Conservation (phyloP, 2,329 filamentous ascomycete species). For the Amylocarpus encephaloides region DNA sequence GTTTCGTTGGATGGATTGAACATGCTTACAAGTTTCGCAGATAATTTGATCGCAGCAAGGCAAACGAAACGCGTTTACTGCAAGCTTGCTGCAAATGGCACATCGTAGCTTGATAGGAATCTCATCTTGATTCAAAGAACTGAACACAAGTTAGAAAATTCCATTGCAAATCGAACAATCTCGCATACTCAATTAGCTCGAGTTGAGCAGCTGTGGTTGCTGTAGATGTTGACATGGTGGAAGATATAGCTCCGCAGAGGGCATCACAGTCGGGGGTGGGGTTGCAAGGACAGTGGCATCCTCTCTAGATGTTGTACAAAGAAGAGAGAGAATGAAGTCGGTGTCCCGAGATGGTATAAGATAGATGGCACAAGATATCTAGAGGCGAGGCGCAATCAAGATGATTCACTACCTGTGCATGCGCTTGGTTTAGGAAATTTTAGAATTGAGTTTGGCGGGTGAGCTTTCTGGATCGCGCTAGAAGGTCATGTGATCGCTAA, state of each 20-base stretch:
- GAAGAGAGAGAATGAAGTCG: background rate
- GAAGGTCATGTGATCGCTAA: background rate
- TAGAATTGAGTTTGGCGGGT: background rate
- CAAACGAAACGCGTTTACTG: conserved; percentile 82
- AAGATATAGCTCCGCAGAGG: background rate
- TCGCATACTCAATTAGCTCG: conserved; percentile 31
- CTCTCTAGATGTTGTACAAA: conserved; percentile 3
- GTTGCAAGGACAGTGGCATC: conserved; percentile 2
- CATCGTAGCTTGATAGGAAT: conserved; percentile 96
- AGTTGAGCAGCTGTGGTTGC: conserved; percentile 26
- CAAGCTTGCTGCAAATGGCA: conserved; percentile 85
- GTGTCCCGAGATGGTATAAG: background rate
- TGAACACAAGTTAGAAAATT: conserved; percentile 16
- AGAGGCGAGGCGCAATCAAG: background rate
- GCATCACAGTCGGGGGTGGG: conserved; percentile 1
- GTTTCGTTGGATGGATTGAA: background rate
- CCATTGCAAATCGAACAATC: background rate
- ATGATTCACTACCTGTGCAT: background rate
- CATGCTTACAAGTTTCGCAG: conserved; percentile 69
- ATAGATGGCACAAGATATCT: background rate
- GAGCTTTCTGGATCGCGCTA: background rate
- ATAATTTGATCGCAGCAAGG: conserved; percentile 95
- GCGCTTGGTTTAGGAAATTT: background rate
- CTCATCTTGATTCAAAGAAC: conserved; percentile 50
- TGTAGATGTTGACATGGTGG: conserved; percentile 26